Evolutionary conservation across 345 rosid species (phyloP), one percentile per base, ranked within the genome.

Genomic region (Anastatica hierochuntica): DNA sequence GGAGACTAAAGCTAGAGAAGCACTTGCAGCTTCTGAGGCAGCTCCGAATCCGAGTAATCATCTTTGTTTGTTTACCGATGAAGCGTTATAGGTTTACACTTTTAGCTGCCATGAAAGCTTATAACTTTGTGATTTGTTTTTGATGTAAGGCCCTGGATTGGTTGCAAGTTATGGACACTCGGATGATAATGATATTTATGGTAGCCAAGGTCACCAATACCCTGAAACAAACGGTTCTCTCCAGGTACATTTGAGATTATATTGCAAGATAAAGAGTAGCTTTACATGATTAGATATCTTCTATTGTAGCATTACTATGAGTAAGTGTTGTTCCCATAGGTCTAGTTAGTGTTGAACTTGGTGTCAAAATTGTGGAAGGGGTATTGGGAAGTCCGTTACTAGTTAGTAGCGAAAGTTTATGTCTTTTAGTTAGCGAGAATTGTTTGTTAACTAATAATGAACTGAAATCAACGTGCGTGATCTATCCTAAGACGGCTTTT

Each of bases 1-100:
- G 4, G 82, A 76, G 69, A 75, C 75, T 51, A 77, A 70, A 70
- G 75, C 78, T 60, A 68, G 64, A 50, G 74, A 38, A 45, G 53
- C 42, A 13, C 5, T 4, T 14, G 69, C 74, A 14, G 77, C 77
- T 24, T 58, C 64, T 9, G 63, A 58, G 2, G 67, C 74, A 48
- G 53, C 33, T 57, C 66, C 60, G 15, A 79, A 61, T 56, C 78
- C 84, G 48, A 66, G 94, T 89, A 72, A 20, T 34, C n/a, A 30
- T 15, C 23, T 24, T 36, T 6, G 15, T 10, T 7, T 48, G 39
- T 30, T 35, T 26, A 10, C 11, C 18, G 42, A 24, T 58, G 42
- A 53, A 29, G 33, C 24, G 35, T 23, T 13, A 26, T 37, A 16
- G 24, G 14, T 37, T 50, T 42, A 39, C 18, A 31, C 1, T 15